These are phyloP conservation scores for Boletus eberwhitei DNA, from an alignment of 768 basidiomycete genomes.

Conservation along the genomic window DNA sequence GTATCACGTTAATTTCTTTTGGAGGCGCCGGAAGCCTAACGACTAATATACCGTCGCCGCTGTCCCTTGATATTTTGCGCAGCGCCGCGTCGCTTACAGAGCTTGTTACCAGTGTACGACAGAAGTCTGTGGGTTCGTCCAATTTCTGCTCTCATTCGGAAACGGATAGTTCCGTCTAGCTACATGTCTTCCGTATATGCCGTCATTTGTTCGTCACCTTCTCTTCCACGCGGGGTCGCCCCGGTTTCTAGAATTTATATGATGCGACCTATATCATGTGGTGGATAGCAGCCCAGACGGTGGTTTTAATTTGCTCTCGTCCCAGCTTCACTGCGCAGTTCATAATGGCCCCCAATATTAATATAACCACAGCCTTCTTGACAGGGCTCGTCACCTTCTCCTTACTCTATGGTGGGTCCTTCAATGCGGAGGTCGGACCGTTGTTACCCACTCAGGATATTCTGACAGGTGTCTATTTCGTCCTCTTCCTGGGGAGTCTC, in stretches of 20 bases:
- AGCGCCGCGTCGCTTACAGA: no score
- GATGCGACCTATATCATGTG: neutral
- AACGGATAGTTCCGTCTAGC: no score
- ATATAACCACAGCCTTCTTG: conserved; percentile 5
- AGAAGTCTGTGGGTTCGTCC: no score
- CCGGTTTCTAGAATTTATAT: neutral
- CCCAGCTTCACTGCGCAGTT: no score
- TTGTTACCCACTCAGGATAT: neutral
- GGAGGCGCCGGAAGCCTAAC: no score
- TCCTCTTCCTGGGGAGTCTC: conserved; percentile 6
- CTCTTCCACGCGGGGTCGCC: neutral
- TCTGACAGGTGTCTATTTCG: conserved; percentile 4
- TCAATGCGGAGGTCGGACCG: neutral
- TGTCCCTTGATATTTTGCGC: no score
- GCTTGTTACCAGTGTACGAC: no score
- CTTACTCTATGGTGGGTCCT: conserved; percentile 1
- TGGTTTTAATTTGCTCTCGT: no score
- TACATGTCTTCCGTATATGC: neutral
- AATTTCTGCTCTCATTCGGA: neutral
- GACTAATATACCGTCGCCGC: no score
- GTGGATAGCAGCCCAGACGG: neutral
- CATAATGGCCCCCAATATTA: neutral
- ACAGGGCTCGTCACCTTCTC: conserved; percentile 8
- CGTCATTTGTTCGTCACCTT: neutral
- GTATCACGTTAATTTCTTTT: no score